Conservation (phyloP, 148 eudicot genomes). For the Chenopodium album region DNA sequence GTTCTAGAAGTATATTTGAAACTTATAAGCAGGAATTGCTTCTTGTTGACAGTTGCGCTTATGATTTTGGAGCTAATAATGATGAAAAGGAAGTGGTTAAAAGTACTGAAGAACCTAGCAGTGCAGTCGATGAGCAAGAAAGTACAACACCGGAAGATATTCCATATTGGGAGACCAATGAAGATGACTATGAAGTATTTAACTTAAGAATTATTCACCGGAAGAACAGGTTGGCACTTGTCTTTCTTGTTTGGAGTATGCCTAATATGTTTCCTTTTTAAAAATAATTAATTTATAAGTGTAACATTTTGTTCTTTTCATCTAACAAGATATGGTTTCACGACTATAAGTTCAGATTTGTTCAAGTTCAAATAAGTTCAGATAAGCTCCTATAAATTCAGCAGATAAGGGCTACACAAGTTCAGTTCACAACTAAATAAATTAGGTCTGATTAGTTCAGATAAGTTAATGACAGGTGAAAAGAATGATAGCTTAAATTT, state of each 20-base stretch:
- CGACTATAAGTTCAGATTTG: too few relatives aligned
- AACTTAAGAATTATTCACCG: slow-evolving; percentile 84
- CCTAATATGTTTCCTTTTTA: neutral
- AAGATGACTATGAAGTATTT: slow-evolving; percentile 81
- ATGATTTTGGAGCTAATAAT: slow-evolving; percentile 22
- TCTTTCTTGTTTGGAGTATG: neutral
- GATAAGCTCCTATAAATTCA: too few relatives aligned
- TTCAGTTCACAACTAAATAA: too few relatives aligned
- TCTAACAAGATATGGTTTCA: neutral
- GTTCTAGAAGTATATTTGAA: slow-evolving; percentile 26
- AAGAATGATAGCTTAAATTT: neutral
- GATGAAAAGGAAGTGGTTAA: slow-evolving; percentile 29
- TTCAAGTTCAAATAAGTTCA: too few relatives aligned
- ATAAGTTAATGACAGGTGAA: neutral
- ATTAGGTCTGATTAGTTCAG: too few relatives aligned
- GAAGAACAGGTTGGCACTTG: slow-evolving; percentile 69
- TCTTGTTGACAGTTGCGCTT: slow-evolving; percentile 20
- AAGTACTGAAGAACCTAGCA: slow-evolving; percentile 32
- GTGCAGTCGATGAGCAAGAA: slow-evolving; percentile 47
- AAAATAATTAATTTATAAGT: neutral
- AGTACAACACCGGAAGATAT: slow-evolving; percentile 43
- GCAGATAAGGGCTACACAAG: too few relatives aligned
- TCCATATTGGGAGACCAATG: slow-evolving; percentile 41
- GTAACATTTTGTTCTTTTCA: neutral
- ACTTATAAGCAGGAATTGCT: slow-evolving; percentile 35